These are phyloP conservation scores for Suillus fuscotomentosus DNA, from an alignment of 768 basidiomycete species.

Conservation along the genomic window DNA sequence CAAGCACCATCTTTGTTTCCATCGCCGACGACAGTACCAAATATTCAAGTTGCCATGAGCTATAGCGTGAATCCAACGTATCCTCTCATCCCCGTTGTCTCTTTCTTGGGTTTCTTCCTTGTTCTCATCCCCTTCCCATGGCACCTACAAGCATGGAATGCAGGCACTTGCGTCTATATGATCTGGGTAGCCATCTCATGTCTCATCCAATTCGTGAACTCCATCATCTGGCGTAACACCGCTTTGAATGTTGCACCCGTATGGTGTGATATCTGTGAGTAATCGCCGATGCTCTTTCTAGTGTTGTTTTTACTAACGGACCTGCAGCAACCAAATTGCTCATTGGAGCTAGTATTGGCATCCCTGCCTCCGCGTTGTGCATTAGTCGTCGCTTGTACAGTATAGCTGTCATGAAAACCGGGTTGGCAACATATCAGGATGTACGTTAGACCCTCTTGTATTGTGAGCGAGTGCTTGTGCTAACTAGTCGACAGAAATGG, in stretches of 20 bases:
- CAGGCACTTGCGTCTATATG: constrained; percentile 74
- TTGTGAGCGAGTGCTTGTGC: neutral
- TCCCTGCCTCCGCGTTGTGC: constrained; percentile 47
- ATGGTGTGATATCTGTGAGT: constrained; percentile 61
- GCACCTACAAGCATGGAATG: constrained; percentile 70
- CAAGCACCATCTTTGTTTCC: neutral
- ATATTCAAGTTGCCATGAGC: constrained; percentile 8
- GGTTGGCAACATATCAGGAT: constrained; percentile 29
- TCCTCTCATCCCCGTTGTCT: constrained; percentile 33
- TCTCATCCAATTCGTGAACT: constrained; percentile 62
- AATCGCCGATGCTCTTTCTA: neutral
- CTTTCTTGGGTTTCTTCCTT: constrained; percentile 40
- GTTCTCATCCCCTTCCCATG: constrained; percentile 50
- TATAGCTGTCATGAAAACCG: constrained; percentile 31
- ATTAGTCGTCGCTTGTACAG: constrained; percentile 51
- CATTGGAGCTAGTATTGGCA: constrained; percentile 41
- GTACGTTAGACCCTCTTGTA: constrained; percentile 20
- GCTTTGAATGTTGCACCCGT: constrained; percentile 52
- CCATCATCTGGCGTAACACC: constrained; percentile 67
- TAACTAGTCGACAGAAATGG: constrained; percentile 26
- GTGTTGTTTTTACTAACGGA: constrained; percentile 5
- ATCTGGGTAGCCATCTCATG: constrained; percentile 60
- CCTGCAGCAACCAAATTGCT: constrained; percentile 46
- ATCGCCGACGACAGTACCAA: neutral
- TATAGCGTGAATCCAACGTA: constrained; percentile 18